Conservation (phyloP, 106 monocot genomes). For the Dendrobium chrysotoxum region DNA sequence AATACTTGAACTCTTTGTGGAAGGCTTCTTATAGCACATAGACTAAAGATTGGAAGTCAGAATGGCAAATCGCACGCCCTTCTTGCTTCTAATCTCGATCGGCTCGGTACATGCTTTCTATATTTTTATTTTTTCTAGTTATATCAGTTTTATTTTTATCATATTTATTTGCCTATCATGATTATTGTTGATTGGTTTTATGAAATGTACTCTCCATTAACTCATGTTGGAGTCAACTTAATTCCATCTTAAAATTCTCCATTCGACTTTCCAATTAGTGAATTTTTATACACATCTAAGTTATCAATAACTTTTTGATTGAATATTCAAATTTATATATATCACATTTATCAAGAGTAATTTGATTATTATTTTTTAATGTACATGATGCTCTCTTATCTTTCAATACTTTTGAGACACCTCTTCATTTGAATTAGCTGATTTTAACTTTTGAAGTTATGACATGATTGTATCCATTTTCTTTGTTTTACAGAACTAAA, state of each 20-base stretch:
- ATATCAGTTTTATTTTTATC: neutral
- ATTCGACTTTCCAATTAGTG: neutral
- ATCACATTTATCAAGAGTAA: too few relatives aligned
- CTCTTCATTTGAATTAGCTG: neutral
- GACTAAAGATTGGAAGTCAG: too few relatives aligned
- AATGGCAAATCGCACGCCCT: too few relatives aligned
- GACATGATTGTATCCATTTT: neutral
- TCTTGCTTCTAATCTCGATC: too few relatives aligned
- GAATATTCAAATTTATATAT: neutral
- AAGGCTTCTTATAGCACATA: too few relatives aligned
- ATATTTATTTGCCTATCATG: neutral
- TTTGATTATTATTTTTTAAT: neutral
- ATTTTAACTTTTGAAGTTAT: neutral
- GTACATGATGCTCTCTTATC: neutral
- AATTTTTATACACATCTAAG: neutral
- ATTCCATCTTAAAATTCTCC: neutral
- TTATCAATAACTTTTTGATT: neutral
- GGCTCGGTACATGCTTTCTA: slow-evolving; percentile 20
- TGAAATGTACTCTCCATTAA: neutral
- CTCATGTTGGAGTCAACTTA: neutral
- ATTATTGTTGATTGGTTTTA: neutral
- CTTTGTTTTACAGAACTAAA: too few relatives aligned
- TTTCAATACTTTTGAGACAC: neutral
- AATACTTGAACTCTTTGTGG: too few relatives aligned
- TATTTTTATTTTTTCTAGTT: neutral